phyloP scores from a whole-genome alignment of 1,284 basidiomycete genomes.

The Dichomitus squalens region DNA sequence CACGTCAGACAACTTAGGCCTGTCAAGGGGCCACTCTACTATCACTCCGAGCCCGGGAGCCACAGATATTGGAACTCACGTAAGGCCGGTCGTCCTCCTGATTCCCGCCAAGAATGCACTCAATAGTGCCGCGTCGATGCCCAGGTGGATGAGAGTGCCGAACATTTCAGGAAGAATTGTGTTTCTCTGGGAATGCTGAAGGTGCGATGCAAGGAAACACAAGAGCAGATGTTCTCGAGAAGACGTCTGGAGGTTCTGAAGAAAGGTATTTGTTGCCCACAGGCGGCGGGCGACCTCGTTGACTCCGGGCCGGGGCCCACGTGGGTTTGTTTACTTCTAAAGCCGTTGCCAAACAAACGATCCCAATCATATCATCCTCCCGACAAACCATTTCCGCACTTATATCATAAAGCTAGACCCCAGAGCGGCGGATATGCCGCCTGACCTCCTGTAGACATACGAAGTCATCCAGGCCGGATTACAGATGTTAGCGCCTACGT shows the following conservation, averaged over 20 bases:
- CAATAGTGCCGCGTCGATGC: slow-evolving; percentile 76
- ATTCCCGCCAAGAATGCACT: slow-evolving; percentile 80
- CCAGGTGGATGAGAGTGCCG: slow-evolving; percentile 66
- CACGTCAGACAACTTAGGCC: slow-evolving; percentile 69
- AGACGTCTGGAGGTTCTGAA: background rate
- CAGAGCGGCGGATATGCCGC: no score
- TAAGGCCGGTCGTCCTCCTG: slow-evolving; percentile 78
- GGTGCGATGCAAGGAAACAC: background rate
- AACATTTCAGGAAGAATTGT: slow-evolving; percentile 75
- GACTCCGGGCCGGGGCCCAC: slow-evolving; percentile 10
- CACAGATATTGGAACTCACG: slow-evolving; percentile 49
- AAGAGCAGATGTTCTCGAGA: background rate
- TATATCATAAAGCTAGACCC: no score
- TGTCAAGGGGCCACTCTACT: slow-evolving; percentile 30
- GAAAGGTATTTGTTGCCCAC: slow-evolving; percentile 2
- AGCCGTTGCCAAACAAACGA: slow-evolving; percentile 29
- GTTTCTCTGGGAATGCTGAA: slow-evolving; percentile 71
- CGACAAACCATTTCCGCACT: background rate
- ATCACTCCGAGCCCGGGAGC: background rate
- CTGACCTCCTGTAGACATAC: background rate
- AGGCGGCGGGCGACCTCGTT: slow-evolving; percentile 4
- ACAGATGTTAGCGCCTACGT: no score
- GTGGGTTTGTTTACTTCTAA: slow-evolving; percentile 31
- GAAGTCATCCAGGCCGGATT: no score
- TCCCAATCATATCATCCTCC: background rate